Conservation (phyloP, 2,329 filamentous ascomycete species). For the Pseudogymnoascus sp. region DNA sequence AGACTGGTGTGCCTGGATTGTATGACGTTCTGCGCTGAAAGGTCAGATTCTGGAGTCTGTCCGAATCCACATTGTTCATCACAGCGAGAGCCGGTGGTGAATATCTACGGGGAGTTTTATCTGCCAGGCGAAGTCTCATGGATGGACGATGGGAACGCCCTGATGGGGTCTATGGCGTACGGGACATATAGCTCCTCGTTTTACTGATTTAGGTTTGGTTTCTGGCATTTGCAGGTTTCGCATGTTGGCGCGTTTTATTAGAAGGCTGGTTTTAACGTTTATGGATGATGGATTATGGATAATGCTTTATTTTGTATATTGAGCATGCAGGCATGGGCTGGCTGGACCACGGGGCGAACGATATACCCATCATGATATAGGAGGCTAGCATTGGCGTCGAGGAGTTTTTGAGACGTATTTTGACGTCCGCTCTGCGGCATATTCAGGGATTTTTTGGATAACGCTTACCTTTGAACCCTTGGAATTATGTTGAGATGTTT, state of each 20-base stretch:
- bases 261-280: neutral
- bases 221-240: neutral
- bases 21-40: neutral
- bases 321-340: neutral
- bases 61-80: neutral
- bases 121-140: neutral
- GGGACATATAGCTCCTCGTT: neutral
- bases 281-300: neutral
- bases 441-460: neutral
- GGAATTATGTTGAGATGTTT: neutral
- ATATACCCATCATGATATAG: neutral
- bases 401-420: neutral
- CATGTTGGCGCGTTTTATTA: neutral
- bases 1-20: neutral
- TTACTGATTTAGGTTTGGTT: neutral
- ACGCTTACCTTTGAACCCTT: neutral
- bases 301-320: neutral
- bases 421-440: neutral
- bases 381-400: neutral
- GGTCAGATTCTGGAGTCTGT: neutral
- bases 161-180: neutral
- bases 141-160: neutral
- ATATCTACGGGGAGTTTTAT: neutral
- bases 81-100: neutral
- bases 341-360: conserved; percentile 1